Conservation (phyloP, 441 rosid genomes). For the Euphorbia celastroides region DNA sequence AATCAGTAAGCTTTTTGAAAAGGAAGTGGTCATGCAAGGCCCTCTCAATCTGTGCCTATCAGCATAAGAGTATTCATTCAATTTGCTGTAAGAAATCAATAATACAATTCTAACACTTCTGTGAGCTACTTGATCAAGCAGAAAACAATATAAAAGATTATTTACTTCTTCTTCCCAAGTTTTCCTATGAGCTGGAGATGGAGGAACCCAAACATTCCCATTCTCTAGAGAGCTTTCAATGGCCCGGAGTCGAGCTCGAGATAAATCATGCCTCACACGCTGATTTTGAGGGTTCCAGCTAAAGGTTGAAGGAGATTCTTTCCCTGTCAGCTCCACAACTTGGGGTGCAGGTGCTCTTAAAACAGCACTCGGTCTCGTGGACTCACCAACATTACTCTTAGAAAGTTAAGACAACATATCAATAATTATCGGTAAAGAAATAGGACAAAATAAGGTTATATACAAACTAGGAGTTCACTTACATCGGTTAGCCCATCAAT, state of each 20-base stretch:
- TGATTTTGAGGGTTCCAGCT: slow-evolving; percentile 75
- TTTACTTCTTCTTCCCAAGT: slow-evolving; percentile 99
- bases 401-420: slow-evolving; percentile 7
- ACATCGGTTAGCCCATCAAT: slow-evolving; percentile 71
- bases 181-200: slow-evolving; percentile 89
- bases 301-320: slow-evolving; percentile 81
- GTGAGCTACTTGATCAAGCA: slow-evolving; percentile 8
- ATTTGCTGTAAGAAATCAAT: slow-evolving; percentile 6
- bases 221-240: slow-evolving; percentile 91
- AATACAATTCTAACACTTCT: background rate
- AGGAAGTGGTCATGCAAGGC: slow-evolving; percentile 95
- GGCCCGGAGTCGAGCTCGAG: slow-evolving; percentile 94
- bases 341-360: slow-evolving; percentile 61
- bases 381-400: slow-evolving; percentile 55
- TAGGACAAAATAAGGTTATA: slow-evolving; percentile 13
- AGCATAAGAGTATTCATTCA: slow-evolving; percentile 21
- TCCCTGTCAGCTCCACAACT: slow-evolving; percentile 75
- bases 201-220: slow-evolving; percentile 87
- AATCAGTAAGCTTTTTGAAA: slow-evolving; percentile 93
- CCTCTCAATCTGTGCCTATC: slow-evolving; percentile 88
- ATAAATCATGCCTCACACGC: slow-evolving; percentile 83
- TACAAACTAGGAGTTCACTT: slow-evolving; percentile 25
- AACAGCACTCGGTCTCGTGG: slow-evolving; percentile 35
- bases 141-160: background rate
- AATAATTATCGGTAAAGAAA: slow-evolving; percentile 16